Evolutionary conservation across 2,329 filamentous ascomycete genomes (phyloP).

Genomic region (Cladophialophora immunda): DNA sequence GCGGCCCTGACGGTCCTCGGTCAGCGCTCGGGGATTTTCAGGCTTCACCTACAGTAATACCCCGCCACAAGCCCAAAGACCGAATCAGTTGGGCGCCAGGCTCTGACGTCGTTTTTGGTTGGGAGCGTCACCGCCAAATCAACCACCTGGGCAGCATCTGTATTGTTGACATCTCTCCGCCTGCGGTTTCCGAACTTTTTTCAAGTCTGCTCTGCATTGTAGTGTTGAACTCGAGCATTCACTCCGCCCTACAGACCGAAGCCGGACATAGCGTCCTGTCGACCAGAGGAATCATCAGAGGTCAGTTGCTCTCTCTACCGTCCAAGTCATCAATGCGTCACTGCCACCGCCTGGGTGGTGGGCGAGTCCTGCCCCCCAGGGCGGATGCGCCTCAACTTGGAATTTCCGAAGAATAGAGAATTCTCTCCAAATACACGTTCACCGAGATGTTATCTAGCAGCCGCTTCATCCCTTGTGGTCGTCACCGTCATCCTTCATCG

Average conservation of each 20-base stretch:
- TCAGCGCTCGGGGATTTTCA: slow-evolving; percentile 6
- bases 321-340: not conserved
- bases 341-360: not conserved
- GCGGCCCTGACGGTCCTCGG: not conserved
- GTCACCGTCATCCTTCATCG: not conserved
- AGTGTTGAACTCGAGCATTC: not conserved
- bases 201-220: not conserved
- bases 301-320: not conserved
- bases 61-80: not conserved
- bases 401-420: not conserved
- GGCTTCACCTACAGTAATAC: not conserved
- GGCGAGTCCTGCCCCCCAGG: not conserved
- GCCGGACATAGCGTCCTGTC: not conserved
- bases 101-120: slow-evolving; percentile 24
- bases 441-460: not conserved
- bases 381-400: not conserved
- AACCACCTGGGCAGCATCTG: not conserved
- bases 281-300: not conserved
- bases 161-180: not conserved
- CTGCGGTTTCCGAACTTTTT: not conserved
- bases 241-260: not conserved
- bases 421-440: not conserved
- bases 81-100: not conserved
- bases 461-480: not conserved
- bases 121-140: not conserved